A percentile compares a stretch with the other conserved stretches of the same genome.
phyloP scores from a whole-genome alignment of 1,284 basidiomycete species.

The Ganoderma sinense region DNA sequence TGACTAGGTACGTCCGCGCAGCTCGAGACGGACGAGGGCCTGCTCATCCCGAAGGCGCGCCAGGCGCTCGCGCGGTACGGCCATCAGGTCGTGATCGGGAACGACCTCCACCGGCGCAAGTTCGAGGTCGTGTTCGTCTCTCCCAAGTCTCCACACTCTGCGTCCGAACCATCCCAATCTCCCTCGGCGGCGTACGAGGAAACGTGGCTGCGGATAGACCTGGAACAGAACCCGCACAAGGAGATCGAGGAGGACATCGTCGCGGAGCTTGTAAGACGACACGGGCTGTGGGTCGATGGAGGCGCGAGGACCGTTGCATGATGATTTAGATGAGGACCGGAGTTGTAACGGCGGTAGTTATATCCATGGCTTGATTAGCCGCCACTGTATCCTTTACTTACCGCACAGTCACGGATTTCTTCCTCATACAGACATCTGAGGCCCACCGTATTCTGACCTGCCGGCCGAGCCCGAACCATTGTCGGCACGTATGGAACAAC shows the following conservation, averaged over 20 bases:
- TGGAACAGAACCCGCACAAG: slow-evolving; percentile 53
- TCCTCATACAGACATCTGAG: neutral
- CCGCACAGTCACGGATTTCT: neutral
- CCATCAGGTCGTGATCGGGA: slow-evolving; percentile 97
- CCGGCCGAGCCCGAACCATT: no score
- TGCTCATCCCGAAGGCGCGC: slow-evolving; percentile 92
- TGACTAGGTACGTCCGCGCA: slow-evolving; percentile 42
- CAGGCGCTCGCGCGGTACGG: slow-evolving; percentile 92
- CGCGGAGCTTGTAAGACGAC: slow-evolving; percentile 74
- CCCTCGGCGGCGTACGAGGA: slow-evolving; percentile 55
- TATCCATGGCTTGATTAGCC: neutral
- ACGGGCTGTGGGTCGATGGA: slow-evolving; percentile 71
- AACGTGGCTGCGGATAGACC: slow-evolving; percentile 78
- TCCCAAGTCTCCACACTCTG: slow-evolving; percentile 20
- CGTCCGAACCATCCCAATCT: slow-evolving; percentile 8
- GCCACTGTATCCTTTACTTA: neutral
- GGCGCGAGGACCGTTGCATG: neutral
- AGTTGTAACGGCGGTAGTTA: neutral
- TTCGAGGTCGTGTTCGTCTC: slow-evolving; percentile 90
- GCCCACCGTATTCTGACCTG: no score
- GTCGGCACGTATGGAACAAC: no score
- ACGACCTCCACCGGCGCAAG: slow-evolving; percentile 91
- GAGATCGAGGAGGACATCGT: slow-evolving; percentile 97
- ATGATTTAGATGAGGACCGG: neutral
- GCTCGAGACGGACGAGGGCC: slow-evolving; percentile 90